These are phyloP conservation scores for Lophiotrema nucula DNA, from an alignment of 495 filamentous ascomycete genomes.

Conservation along the genomic window DNA sequence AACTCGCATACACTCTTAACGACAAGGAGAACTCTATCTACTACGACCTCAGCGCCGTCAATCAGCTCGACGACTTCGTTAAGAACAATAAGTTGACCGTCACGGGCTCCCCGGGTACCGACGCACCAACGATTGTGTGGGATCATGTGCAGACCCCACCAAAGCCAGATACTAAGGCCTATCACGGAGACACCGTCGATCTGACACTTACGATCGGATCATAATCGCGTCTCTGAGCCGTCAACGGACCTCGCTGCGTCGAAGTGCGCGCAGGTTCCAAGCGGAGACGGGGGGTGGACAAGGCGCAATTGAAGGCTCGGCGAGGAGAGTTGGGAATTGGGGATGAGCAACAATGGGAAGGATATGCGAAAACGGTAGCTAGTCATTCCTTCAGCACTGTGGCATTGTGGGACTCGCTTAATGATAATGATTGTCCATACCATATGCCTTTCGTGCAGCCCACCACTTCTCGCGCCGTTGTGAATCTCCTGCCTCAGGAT, in stretches of 20 bases:
- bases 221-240: background rate
- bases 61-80: background rate
- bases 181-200: background rate
- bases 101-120: background rate
- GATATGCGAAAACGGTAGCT: background rate
- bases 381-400: no score
- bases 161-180: background rate
- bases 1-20: conserved; percentile 55
- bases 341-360: background rate
- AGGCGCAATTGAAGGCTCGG: no score
- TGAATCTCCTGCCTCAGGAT: no score
- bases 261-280: no score
- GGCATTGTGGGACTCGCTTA: no score
- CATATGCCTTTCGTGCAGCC: no score
- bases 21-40: conserved; percentile 43
- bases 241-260: no score
- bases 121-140: background rate
- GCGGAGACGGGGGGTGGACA: no score
- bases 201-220: conserved; percentile 3
- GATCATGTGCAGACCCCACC: background rate
- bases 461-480: no score
- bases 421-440: no score
- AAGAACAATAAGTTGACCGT: background rate
- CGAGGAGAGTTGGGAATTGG: background rate
- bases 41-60: conserved; percentile 39